These are phyloP conservation scores for Alternaria solani DNA, from an alignment of 2,329 filamentous ascomycete genomes.

Conservation along the genomic window DNA sequence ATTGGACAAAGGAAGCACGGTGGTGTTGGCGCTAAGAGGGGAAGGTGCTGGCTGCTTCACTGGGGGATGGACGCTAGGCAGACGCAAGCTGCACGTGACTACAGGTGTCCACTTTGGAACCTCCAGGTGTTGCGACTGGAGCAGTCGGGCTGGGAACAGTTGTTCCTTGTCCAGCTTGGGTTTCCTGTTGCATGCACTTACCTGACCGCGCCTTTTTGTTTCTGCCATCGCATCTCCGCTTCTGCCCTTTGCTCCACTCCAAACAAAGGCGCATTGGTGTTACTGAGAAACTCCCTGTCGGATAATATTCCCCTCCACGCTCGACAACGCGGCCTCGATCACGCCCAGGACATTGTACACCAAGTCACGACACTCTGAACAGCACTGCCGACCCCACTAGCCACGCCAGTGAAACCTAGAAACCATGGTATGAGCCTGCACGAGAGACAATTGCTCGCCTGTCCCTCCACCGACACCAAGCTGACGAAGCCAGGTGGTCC, in stretches of 20 bases:
- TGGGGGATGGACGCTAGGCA: slow-evolving; percentile 25
- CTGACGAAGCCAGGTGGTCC: slow-evolving; percentile 76
- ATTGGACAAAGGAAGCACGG: slow-evolving; percentile 24
- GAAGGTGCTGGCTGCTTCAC: slow-evolving; percentile 22
- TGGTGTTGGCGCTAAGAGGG: slow-evolving; percentile 21
- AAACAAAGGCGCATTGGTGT: slow-evolving; percentile 5
- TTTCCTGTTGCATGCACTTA: not conserved
- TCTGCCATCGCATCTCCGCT: not conserved
- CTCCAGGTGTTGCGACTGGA: slow-evolving; percentile 34
- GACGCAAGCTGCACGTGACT: slow-evolving; percentile 28
- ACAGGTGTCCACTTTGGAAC: slow-evolving; percentile 34
- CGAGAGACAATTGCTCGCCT: not conserved
- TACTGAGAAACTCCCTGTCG: slow-evolving; percentile 21
- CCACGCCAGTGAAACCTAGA: slow-evolving; percentile 13
- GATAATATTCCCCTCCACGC: slow-evolving; percentile 31
- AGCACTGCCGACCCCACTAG: not conserved
- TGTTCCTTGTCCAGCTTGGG: slow-evolving; percentile 2
- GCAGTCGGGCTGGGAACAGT: slow-evolving; percentile 14
- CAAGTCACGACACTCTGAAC: not conserved
- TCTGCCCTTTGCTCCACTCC: not conserved
- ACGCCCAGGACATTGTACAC: slow-evolving; percentile 6
- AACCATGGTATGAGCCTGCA: slow-evolving; percentile 40
- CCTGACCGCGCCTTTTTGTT: slow-evolving; percentile 1
- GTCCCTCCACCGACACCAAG: slow-evolving; percentile 16
- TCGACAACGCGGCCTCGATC: slow-evolving; percentile 16